Evolutionary conservation across 305 asterid species (phyloP), one percentile per base, ranked within the genome.

Genomic region (Fraxinus paxiana): DNA sequence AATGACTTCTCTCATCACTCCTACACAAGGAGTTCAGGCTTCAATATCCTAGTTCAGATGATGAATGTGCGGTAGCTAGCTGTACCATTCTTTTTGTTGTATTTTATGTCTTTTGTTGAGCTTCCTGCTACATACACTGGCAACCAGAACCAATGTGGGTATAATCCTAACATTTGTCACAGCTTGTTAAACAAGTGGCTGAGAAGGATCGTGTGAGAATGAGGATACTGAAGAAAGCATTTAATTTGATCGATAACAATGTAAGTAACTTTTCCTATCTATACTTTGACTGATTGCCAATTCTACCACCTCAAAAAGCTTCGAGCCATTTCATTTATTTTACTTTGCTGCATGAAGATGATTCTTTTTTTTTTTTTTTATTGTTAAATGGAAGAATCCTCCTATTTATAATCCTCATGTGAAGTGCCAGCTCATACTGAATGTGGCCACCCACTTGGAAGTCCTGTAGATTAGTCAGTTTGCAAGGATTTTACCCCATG

Each of bases 111-210:
- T 13, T 31, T 20, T 43, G 10, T 30, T 54, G 5, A 76, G 22
- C 65, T 54, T 73, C 26, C 77, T 73, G 18, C 34, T 30, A 20
- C n/a, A 37, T 63, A 6, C 67, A 56, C 59, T 15, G 35, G 54
- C 54, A 43, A 43, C 54, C 54, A 43, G 54, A 2, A 24, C 61
- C 73, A 56, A 18, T 59, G 30, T 59, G 73, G 76, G 33, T 59
- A 59, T 84, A 78, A 69, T 59, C 82, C 81, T 20, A 71, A 6
- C 79, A 35, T 83, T 75, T 85, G 71, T 33, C 74, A 18, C 86
- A 95, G 99, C 98, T 95, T 81, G 99, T 88, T 46, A 92, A 95
- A 81, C 99, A 91, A 91, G 97, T 95, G 80, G 90, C 93, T 67
- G 93, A 83, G 81, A 94, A 92, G 92, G 99, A 95, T 81, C 90